A percentile compares a stretch with the other conserved stretches of the same genome.
Evolutionary conservation across 805 yeast genomes (phyloP).

Genomic region (Yarrowia sp.): DNA sequence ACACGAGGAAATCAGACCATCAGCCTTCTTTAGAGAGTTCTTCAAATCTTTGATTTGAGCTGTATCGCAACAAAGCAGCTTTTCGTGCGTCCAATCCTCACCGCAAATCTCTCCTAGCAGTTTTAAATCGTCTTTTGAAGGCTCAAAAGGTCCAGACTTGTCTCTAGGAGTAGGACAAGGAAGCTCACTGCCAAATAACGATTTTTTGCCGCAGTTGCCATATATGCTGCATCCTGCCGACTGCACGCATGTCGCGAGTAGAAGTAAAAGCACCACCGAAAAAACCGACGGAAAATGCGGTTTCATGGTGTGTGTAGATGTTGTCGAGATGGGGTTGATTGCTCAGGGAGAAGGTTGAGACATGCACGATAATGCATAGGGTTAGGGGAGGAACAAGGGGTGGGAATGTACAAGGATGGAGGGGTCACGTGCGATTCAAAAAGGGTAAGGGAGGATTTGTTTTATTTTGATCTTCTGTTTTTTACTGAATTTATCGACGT

Average conservation of each 20-base stretch:
- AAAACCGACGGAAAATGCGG: neutral
- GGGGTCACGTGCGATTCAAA: too few relatives aligned
- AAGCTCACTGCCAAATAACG: constrained; percentile 70
- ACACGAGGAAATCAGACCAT: constrained; percentile 77
- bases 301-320: neutral
- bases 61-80: constrained; percentile 64
- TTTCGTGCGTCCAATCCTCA: constrained; percentile 49
- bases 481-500: too few relatives aligned
- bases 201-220: constrained; percentile 68
- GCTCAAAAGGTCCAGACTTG: constrained; percentile 47
- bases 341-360: neutral
- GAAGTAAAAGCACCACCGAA: neutral
- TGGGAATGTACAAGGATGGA: too few relatives aligned
- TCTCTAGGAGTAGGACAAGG: constrained; percentile 61
- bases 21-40: constrained; percentile 66
- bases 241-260: neutral
- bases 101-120: constrained; percentile 68
- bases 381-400: neutral
- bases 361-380: constrained; percentile 23
- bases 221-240: constrained; percentile 35
- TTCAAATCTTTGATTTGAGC: constrained; percentile 55
- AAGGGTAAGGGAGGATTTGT: too few relatives aligned
- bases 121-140: constrained; percentile 45
- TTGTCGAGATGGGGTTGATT: neutral
- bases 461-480: too few relatives aligned